Evolutionary conservation across 2,329 filamentous ascomycete genomes (phyloP), one percentile per base, ranked within the genome.

Genomic region (Chrysosporium queenslandicum): DNA sequence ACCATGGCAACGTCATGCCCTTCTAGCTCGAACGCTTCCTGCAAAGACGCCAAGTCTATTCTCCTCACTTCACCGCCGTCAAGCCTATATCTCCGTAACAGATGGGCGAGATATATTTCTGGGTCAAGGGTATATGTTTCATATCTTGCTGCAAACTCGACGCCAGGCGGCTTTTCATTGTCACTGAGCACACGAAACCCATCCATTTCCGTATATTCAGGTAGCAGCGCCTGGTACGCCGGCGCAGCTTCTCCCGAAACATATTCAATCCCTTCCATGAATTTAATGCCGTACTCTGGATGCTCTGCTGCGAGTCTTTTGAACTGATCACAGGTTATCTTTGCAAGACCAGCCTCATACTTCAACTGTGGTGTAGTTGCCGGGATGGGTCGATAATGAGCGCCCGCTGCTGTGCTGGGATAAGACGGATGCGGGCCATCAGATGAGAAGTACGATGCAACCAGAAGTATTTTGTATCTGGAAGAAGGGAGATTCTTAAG

Each of bases 351-450:
- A 25, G 64, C 62, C 59, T 75, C 70, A 5, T 62, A 56, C 34
- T 62, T 50, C 27, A 62, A 54, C 58, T 71, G 66, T 23, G 71
- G 58, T 1, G 64, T 63, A 20, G 63, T 59, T 6, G 65, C 68
- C 0, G 71, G 72, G 2, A 73, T 66, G 0, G 73, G 72, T 1
- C 73, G 68, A 56, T 72, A 74, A 59, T 75, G 73, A 1, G 71
- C 73, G 21, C 72, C 72, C 0, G 72, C 71, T 67, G 70, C 73
- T 27, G 69, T 68, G 1, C 71, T 73, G 37, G 73, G 66, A 58
- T 74, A 75, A 14, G 70, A 72, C 6, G 66, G 64, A 42, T 64
- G 58, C 46, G 36, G 53, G n/a, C 52, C 52, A 50, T 61, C 58
- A 14, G 62, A 60, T 18, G 71, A 70, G 49, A 72, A 66, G 41